Base-by-base conservation (phyloP, 1,284 basidiomycete genomes). In the Ganoderma sinense region DNA sequence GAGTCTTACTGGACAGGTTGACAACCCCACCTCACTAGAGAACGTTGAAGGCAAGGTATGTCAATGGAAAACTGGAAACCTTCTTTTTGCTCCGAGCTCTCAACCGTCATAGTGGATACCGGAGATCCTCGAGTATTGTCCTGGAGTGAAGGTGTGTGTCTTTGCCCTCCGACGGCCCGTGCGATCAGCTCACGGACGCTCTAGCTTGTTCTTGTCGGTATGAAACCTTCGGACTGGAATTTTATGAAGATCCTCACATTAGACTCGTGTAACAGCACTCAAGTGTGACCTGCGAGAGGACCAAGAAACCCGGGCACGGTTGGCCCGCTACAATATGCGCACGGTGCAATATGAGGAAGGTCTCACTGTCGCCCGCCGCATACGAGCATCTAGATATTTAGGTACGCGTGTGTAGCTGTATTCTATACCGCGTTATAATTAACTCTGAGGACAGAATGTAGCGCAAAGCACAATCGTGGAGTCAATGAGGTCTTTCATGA, bases 241-340 rank as follows among this genome's bases (percentile, higher is more conserved):
- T 18, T 13, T 8, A 53, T 6, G 51, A 29, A 29, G 5, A 18
- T 2, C 26, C 10, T n/a, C 62, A 39, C 36, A 39, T 23, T 43
- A 1, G 6, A 31, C 26, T 16, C 40, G 20, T 43, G 13, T 31
- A 18, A 56, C 58, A 97, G 96, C 97, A 3, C 86, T 97, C 61
- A 99, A 99, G 83, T 99, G 97, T 77, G 97, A 99, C 81, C 86
- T 98, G 43, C 87, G 97, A 68, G 94, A 97, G 69, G 94, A 98
- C 76, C 84, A 84, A 10, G 82, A 83, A 3, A 87, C 91, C 23
- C 85, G 86, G 77, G 91, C 93, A 61, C 89, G 91, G 64, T 84
- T 97, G 58, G 87, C 88, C 62, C 87, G 90, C 70, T 88, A 89
- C 75, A 89, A 90, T 1, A 82, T 86, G 74, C 89, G 89, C 71